Evolutionary conservation across 2,329 filamentous ascomycete species (phyloP), one percentile per base, ranked within the genome.

Genomic region (Fusarium humuli): DNA sequence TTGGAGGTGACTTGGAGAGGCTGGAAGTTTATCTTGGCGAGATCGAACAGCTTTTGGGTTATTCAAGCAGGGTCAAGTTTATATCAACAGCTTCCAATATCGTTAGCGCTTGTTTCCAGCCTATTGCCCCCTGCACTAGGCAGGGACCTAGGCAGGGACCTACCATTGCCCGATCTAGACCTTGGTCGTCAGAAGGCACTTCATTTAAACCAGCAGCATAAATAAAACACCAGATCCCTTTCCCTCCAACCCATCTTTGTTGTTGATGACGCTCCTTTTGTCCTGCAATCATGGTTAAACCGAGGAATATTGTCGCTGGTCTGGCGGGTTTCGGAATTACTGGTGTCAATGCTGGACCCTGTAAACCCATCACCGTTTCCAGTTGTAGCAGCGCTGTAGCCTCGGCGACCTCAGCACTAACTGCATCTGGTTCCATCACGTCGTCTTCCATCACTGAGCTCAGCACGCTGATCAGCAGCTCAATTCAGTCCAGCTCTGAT

Each of bases 101-200:
- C 34, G 10, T 37, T 6, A 6, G 9, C 16, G 34, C 34, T 37
- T 37, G 18, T 37, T 34, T 16, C 10, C 32, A 34, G 32, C 5
- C 32, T 16, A 34, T 34, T 10, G 18, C 9, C 5, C 34, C 34
- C 34, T 37, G 34, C 9, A 10, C 16, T 11, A 37, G 34, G 9
- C 1, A 4, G 1, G 18, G 5, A 4, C 32, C 16, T 11, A 37
- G 34, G 9, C 1, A 4, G 1, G 18, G 5, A 4, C 32, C 32
- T 37, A 16, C 18, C 16, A 37, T 1, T 10, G 9, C 34, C 34
- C 9, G 34, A n/a, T 37, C 34, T 18, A 37, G 34, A n/a, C 34
- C 34, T 37, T 11, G 9, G 34, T 34, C 32, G 9, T 37, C 16
- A n/a, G 34, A 37, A 37, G 34, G 16, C 34, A 37, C 34, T 37